phyloP scores from a whole-genome alignment of 352 stramenopile genomes.

The Pythium plurisporium region DNA sequence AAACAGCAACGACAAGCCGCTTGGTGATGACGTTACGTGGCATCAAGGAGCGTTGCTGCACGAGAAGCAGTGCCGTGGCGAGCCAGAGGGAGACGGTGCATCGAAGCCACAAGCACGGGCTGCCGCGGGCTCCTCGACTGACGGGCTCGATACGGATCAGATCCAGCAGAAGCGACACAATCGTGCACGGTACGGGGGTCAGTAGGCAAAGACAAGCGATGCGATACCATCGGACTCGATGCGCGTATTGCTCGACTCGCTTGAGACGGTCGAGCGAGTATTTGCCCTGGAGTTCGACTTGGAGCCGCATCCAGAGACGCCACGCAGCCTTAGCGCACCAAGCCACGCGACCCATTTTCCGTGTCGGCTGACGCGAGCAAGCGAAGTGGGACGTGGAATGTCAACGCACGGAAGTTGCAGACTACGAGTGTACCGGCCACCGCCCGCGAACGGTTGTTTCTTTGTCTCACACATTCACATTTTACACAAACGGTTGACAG shows the following conservation, averaged over 20 bases:
- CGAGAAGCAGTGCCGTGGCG: background rate
- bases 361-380: too few relatives aligned
- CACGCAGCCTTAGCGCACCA: too few relatives aligned
- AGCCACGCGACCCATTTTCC: too few relatives aligned
- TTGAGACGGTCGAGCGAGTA: constrained; percentile 24
- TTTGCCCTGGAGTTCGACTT: constrained; percentile 27
- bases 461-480: too few relatives aligned
- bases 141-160: constrained; percentile 1
- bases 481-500: too few relatives aligned
- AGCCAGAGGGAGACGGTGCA: background rate
- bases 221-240: background rate
- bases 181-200: constrained; percentile 1
- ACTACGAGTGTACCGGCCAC: too few relatives aligned
- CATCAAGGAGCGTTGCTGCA: background rate
- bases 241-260: constrained; percentile 9
- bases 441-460: too few relatives aligned
- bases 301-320: background rate
- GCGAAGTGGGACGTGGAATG: too few relatives aligned
- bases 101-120: constrained; percentile 6
- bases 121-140: background rate
- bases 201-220: constrained; percentile 4
- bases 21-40: background rate
- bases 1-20: background rate
- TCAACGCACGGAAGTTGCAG: too few relatives aligned
- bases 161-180: background rate